Evolutionary conservation across 2,329 filamentous ascomycete genomes (phyloP).

Genomic region (Mariannaea elegans): DNA sequence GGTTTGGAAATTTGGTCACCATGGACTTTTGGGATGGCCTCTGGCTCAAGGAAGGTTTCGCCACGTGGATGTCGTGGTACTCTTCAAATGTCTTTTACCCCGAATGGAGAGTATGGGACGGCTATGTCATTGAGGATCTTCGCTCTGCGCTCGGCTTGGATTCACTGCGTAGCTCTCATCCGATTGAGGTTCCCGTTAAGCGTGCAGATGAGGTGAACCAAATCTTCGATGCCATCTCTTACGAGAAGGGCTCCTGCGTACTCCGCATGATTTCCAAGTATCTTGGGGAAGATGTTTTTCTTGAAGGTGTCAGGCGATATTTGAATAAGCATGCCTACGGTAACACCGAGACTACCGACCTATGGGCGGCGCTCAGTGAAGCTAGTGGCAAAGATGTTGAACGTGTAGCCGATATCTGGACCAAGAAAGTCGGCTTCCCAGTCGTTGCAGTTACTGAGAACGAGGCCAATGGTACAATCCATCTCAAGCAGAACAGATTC

Average conservation of each 20-base stretch:
- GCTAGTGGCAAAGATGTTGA: constrained; percentile 92
- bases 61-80: constrained; percentile 66
- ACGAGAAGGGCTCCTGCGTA: constrained; percentile 95
- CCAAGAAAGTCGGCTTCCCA: constrained; percentile 93
- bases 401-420: constrained; percentile 95
- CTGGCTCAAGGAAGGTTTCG: constrained; percentile 96
- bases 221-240: constrained; percentile 97
- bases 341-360: constrained; percentile 89
- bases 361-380: constrained; percentile 88
- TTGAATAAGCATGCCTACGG: constrained; percentile 97
- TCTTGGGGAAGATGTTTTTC: constrained; percentile 89
- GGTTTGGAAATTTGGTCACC: constrained; percentile 97
- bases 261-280: constrained; percentile 98
- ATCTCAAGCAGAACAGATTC: constrained; percentile 94
- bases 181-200: constrained; percentile 96
- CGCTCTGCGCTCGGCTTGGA: constrained; percentile 89
- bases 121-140: constrained; percentile 91
- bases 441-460: constrained; percentile 82
- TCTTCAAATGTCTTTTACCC: constrained; percentile 95
- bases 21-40: constrained; percentile 99
- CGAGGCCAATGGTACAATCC: constrained; percentile 75
- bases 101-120: constrained; percentile 98
- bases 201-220: constrained; percentile 96
- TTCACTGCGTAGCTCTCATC: constrained; percentile 92
- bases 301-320: constrained; percentile 90